Evolutionary conservation across 306 rosid species (phyloP), one percentile per base, ranked within the genome.

Genomic region (Notholithocarpus densiflorus): DNA sequence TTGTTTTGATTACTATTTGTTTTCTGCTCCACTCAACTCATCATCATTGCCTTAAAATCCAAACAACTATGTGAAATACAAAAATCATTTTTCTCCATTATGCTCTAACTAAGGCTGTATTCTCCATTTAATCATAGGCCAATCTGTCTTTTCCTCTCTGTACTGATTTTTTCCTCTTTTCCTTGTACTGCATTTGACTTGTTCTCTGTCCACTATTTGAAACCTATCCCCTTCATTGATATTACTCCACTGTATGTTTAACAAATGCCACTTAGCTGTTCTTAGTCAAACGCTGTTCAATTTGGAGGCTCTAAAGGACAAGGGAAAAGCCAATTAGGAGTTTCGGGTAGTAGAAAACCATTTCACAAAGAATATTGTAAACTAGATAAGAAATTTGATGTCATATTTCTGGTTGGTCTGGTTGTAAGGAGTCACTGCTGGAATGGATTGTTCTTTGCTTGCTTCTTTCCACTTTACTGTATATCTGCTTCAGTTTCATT

Each of bases 401-500:
- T 29, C 32, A 3, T 64, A 7, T 29, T 3, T 52, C 5, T 43
- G n/a, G n/a, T 20, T n/a, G 55, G 37, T 27, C 24, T 37, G 62
- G 12, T 59, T 32, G 53, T 26, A 51, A 21, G 56, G 23, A 52
- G 55, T 31, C 69, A 43, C 66, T 77, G 23, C 73, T 73, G 10
- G 75, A 66, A 43, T 72, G 48, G 31, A 54, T 64, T 79, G 51
- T 69, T 8, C 17, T 53, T 82, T 77, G 4, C 20, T 69, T 54
- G 27, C 52, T 56, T 72, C 69, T 17, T 56, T 43, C 8, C 40
- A 26, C 82, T 78, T 10, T 43, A 52, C 59, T 31, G 9, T 56
- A 48, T 64, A 74, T 73, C 78, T 71, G 68, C 56, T 19, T 66
- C 54, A 54, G 13, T 55, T 74, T 79, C 68, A 51, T 83, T 71